phyloP scores from a whole-genome alignment of 345 rosid species.

The Rhizophora mangle region DNA sequence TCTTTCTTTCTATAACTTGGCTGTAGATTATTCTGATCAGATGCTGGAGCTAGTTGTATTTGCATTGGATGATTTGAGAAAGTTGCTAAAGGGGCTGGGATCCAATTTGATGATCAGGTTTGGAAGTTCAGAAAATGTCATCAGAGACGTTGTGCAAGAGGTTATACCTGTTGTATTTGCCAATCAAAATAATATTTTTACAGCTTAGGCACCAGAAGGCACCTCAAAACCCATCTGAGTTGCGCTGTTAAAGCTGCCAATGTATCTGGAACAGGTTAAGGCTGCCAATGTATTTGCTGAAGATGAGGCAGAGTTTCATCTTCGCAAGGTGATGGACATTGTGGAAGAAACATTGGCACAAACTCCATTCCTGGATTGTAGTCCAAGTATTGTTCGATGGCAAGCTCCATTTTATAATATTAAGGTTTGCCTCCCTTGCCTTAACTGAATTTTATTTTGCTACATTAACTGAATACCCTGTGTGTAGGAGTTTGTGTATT shows the following conservation, averaged over 20 bases:
- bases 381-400: constrained; percentile 45
- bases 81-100: constrained; percentile 51
- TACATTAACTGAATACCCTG: not conserved
- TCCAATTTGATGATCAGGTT: constrained; percentile 76
- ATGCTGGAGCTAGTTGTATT: constrained; percentile 60
- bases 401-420: constrained; percentile 67
- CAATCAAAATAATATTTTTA: constrained; percentile 3
- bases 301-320: constrained; percentile 72
- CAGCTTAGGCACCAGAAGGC: constrained; percentile 14
- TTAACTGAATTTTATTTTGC: not conserved
- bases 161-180: constrained; percentile 27
- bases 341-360: constrained; percentile 39
- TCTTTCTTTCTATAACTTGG: constrained; percentile 4
- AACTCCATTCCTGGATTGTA: constrained; percentile 25
- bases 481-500: not conserved
- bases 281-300: constrained; percentile 59
- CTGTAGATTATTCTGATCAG: constrained; percentile 70
- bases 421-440: constrained; percentile 37
- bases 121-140: constrained; percentile 63
- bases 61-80: constrained; percentile 63
- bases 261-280: constrained; percentile 49
- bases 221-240: constrained; percentile 6
- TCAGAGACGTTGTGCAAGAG: constrained; percentile 57
- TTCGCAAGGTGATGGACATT: constrained; percentile 33
- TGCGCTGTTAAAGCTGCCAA: constrained; percentile 6